Evolutionary conservation across 1,284 basidiomycete genomes (phyloP).

Genomic region (Leccinum fallax): DNA sequence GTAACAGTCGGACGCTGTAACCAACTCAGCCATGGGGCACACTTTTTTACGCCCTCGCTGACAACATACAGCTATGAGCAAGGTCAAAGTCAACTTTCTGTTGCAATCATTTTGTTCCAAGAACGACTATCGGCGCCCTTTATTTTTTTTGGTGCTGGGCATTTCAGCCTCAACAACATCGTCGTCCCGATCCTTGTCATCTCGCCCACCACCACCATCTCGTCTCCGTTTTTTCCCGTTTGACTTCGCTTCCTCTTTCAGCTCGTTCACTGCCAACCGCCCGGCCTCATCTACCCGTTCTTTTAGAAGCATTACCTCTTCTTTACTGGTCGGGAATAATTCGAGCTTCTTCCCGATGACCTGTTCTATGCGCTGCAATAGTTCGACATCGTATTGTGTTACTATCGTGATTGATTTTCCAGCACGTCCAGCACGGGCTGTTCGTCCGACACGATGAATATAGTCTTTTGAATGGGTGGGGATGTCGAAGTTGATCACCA

Average conservation of each 20-base stretch:
- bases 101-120: neutral
- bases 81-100: neutral
- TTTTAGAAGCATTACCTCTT: slow-evolving; percentile 85
- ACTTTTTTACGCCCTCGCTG: no score
- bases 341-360: slow-evolving; percentile 94
- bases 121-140: slow-evolving; percentile 32
- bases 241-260: slow-evolving; percentile 64
- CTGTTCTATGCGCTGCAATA: slow-evolving; percentile 91
- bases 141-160: slow-evolving; percentile 57
- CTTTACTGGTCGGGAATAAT: slow-evolving; percentile 87
- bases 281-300: slow-evolving; percentile 92
- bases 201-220: slow-evolving; percentile 51
- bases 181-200: slow-evolving; percentile 85
- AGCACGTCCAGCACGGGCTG: slow-evolving; percentile 93
- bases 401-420: slow-evolving; percentile 97
- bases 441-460: slow-evolving; percentile 97
- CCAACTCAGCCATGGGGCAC: slow-evolving; percentile 82
- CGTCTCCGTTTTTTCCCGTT: slow-evolving; percentile 59
- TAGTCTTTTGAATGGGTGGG: slow-evolving; percentile 99
- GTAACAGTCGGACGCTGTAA: slow-evolving; percentile 83
- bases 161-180: slow-evolving; percentile 84
- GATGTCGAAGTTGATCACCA: slow-evolving; percentile 98
- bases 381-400: slow-evolving; percentile 98
- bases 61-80: neutral
- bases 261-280: slow-evolving; percentile 80